Evolutionary conservation across 306 rosid species (phyloP).

Genomic region (Acmispon strigosus): DNA sequence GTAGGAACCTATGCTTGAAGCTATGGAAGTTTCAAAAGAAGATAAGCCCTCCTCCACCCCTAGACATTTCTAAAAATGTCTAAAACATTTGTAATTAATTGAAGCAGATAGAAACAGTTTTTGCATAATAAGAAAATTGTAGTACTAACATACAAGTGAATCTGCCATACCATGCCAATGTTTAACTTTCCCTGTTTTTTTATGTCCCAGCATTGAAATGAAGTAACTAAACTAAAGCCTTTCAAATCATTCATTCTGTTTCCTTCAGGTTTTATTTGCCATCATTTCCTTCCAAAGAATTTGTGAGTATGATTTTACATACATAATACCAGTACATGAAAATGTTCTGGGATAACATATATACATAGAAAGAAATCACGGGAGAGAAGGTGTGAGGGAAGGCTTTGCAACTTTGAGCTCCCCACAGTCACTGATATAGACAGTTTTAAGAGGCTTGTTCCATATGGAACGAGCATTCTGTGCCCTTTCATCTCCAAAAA

Average conservation of each 20-base stretch:
- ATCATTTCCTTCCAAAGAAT: constrained; percentile 14
- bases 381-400: constrained; percentile 71
- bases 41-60: not conserved
- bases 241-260: not conserved
- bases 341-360: constrained; percentile 7
- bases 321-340: constrained; percentile 20
- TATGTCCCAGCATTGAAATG: not conserved
- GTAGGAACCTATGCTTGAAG: not conserved
- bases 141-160: not conserved
- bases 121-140: not conserved
- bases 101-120: not conserved
- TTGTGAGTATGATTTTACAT: constrained; percentile 24
- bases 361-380: constrained; percentile 35
- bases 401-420: constrained; percentile 85
- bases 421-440: constrained; percentile 84
- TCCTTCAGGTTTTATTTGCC: not conserved
- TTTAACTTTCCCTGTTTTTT: not conserved
- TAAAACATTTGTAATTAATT: not conserved
- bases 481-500: constrained; percentile 84
- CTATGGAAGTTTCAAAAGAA: not conserved
- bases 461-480: constrained; percentile 77
- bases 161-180: not conserved
- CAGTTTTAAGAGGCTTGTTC: constrained; percentile 75
- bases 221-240: not conserved
- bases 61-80: not conserved